phyloP scores from a whole-genome alignment of 2,329 filamentous ascomycete genomes.

The Trichoderma sp. region DNA sequence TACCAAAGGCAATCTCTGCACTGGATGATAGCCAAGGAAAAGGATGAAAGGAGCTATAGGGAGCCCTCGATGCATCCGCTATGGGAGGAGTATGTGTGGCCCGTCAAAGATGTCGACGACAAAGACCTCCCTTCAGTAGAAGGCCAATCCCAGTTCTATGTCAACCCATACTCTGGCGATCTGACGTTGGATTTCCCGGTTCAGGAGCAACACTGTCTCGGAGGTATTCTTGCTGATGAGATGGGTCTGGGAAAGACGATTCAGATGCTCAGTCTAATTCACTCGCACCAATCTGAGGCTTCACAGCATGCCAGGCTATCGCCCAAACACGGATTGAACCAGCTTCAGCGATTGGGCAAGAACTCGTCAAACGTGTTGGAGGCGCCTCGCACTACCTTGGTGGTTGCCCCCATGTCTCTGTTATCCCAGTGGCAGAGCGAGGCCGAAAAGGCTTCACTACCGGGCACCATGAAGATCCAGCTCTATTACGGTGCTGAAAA shows the following conservation, averaged over 20 bases:
- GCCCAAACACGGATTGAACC: constrained; percentile 47
- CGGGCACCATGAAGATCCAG: constrained; percentile 76
- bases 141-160: constrained; percentile 75
- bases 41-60: constrained; percentile 65
- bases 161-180: constrained; percentile 96
- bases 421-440: constrained; percentile 98
- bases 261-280: constrained; percentile 92
- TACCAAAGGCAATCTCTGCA: constrained; percentile 95
- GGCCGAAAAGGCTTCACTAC: constrained; percentile 81
- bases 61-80: constrained; percentile 90
- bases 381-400: constrained; percentile 86
- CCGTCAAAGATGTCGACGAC: constrained; percentile 81
- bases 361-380: constrained; percentile 55
- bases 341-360: constrained; percentile 59
- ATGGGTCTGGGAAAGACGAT: constrained; percentile 99
- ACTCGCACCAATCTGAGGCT: constrained; percentile 68
- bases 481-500: constrained; percentile 94
- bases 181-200: constrained; percentile 86
- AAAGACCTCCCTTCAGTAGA: constrained; percentile 64
- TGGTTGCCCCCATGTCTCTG: constrained; percentile 95
- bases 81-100: constrained; percentile 96
- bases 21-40: constrained; percentile 97
- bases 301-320: constrained; percentile 38
- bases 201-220: constrained; percentile 91
- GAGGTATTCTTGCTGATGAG: constrained; percentile 90